phyloP scores from a whole-genome alignment of 2,329 filamentous ascomycete genomes.

The Colletotrichum kahawae region DNA sequence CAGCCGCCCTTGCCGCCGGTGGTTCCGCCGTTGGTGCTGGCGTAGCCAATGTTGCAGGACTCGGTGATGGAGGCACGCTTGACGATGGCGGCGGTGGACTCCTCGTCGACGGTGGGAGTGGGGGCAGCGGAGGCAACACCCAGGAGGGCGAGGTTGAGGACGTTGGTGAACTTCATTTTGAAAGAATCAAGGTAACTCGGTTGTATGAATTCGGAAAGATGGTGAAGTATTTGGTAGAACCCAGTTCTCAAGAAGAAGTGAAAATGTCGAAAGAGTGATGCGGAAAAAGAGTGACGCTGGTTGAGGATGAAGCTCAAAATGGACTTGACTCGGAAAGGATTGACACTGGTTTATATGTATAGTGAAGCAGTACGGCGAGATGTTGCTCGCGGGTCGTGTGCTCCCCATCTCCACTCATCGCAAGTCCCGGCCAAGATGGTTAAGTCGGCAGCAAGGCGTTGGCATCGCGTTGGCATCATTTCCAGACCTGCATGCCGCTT shows the following conservation, averaged over 20 bases:
- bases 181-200: not conserved
- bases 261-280: not conserved
- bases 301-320: not conserved
- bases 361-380: not conserved
- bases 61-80: slow-evolving; percentile 42
- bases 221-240: not conserved
- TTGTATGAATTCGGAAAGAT: not conserved
- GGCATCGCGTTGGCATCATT: slow-evolving; percentile 10
- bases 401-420: not conserved
- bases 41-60: slow-evolving; percentile 39
- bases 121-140: slow-evolving; percentile 34
- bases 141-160: slow-evolving; percentile 31
- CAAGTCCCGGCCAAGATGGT: not conserved
- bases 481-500: not conserved
- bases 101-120: slow-evolving; percentile 31
- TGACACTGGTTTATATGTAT: not conserved
- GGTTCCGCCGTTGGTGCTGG: slow-evolving; percentile 44
- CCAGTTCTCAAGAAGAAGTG: not conserved
- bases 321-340: not conserved
- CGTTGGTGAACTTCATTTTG: slow-evolving; percentile 36
- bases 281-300: not conserved
- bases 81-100: slow-evolving; percentile 30
- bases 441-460: slow-evolving; percentile 1
- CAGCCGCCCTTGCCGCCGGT: slow-evolving; percentile 55
- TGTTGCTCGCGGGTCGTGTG: not conserved